A percentile compares a stretch with the other conserved stretches of the same genome.
Conservation (phyloP, 2,329 filamentous ascomycete species). For the Penicillium hesseltinei region DNA sequence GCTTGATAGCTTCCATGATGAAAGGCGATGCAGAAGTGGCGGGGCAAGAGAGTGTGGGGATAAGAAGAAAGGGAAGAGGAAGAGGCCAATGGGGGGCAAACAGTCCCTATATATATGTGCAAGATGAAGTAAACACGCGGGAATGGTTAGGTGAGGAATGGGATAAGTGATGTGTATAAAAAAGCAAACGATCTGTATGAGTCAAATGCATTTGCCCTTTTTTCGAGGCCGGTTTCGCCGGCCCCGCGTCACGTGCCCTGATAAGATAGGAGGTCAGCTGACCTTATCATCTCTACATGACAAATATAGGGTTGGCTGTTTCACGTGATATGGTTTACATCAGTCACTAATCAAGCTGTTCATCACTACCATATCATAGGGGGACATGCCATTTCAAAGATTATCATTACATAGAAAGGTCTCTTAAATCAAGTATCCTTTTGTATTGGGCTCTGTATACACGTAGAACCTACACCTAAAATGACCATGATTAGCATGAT, state of each 20-base stretch:
- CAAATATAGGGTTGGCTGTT: background rate
- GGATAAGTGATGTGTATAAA: background rate
- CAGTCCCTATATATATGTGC: background rate
- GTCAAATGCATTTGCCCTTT: conserved; percentile 16
- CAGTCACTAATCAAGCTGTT: no score
- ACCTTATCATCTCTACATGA: background rate
- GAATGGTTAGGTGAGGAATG: background rate
- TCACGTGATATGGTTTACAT: background rate
- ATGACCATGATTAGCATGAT: no score
- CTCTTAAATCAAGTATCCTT: no score
- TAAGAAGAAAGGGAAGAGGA: background rate
- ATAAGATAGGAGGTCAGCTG: conserved; percentile 14
- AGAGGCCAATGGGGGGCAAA: conserved; percentile 10
- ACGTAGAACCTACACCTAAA: no score
- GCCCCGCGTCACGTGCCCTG: conserved; percentile 18
- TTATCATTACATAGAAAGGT: no score
- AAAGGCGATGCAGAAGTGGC: background rate
- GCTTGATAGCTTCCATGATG: conserved; percentile 54
- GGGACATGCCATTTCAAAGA: no score
- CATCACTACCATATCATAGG: no score
- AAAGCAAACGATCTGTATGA: conserved; percentile 8
- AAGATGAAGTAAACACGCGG: background rate
- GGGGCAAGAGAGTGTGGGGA: conserved; percentile 10
- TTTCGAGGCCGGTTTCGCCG: conserved; percentile 13
- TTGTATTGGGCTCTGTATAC: no score